Conservation (phyloP, 139 green algal species). For the Tetradesmus obliquus region DNA sequence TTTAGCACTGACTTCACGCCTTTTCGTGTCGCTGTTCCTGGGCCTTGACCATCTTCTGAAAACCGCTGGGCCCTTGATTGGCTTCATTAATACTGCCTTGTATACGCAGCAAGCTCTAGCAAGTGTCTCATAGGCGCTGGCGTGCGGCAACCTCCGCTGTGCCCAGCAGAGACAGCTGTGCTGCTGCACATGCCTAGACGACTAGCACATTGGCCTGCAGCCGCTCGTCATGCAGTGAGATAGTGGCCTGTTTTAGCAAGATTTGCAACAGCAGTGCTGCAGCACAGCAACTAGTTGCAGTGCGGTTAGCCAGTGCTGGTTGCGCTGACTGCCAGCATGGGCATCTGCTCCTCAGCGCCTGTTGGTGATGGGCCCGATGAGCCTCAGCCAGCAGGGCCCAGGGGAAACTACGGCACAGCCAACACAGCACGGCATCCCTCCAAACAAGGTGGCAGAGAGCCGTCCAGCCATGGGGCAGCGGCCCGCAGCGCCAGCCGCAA, state of each 20-base stretch:
- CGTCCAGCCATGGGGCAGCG: not conserved
- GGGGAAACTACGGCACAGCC: not conserved
- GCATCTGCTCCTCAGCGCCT: conserved; percentile 6
- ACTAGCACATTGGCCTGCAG: not conserved
- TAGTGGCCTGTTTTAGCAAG: no score
- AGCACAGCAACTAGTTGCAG: not conserved
- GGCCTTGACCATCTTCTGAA: no score
- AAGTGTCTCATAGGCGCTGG: no score
- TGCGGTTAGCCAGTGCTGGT: not conserved
- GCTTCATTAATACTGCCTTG: no score
- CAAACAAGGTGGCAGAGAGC: not conserved
- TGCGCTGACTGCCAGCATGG: not conserved
- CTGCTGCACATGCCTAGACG: not conserved
- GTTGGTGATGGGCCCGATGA: not conserved
- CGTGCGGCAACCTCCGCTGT: not conserved
- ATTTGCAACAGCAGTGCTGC: not conserved
- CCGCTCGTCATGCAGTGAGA: not conserved
- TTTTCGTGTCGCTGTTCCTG: no score
- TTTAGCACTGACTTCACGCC: no score
- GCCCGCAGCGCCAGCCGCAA: not conserved
- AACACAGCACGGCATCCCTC: not conserved
- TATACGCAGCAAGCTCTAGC: no score
- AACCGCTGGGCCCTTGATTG: no score
- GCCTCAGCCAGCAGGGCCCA: not conserved
- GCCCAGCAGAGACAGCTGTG: not conserved